Base-by-base conservation (phyloP, 495 filamentous ascomycete genomes). In the Astrothelium macrocarpum region DNA sequence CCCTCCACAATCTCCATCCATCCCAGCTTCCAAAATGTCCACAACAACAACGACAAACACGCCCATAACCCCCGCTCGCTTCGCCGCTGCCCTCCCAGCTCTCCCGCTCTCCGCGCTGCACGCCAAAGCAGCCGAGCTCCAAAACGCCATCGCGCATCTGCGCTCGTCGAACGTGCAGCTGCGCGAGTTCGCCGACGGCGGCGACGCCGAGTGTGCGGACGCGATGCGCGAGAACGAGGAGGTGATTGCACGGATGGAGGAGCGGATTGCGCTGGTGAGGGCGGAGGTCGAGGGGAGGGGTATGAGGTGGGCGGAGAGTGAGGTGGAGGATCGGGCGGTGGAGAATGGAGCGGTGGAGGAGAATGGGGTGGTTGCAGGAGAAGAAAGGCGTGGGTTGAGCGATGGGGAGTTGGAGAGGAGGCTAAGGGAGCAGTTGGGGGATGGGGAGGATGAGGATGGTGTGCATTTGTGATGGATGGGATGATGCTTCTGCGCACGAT, bases 121-220 rank as follows among this genome's bases (percentile, higher is more conserved):
- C 77, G 76, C 84, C 74, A 96, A 96, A 79, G 85, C 85, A 66
- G 80, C 84, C 67, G 91, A 96, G 72, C 78, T 96, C 45, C 85
- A 82, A 71, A 95, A 95, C 79, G 85, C 81, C 60, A 90, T 94
- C 72, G 78, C 83, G 10, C 91, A 96, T 72, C 87, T 96, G 25
- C 79, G 85, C 62, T 84, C 85, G 75, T 91, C 87, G 28, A 95
- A 95, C 76, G 58, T 60, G 34, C 67, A 93, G 74, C 78, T 93
- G 43, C 76, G 79, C 39, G 80, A 81, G 16, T 92, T 83, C 69
- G 83, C 83, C 56, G 80, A 81, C 16, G 71, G 77, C 0, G 81
- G 82, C 59, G 87, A 91, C 69, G 71, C 73, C 23, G 86, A 87
- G 68, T 90, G 87, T 75, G 70, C 76, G 60, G 85, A 92, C 71